Conservation (phyloP, 495 filamentous ascomycete species). For the Penicillium dipodomyicola region DNA sequence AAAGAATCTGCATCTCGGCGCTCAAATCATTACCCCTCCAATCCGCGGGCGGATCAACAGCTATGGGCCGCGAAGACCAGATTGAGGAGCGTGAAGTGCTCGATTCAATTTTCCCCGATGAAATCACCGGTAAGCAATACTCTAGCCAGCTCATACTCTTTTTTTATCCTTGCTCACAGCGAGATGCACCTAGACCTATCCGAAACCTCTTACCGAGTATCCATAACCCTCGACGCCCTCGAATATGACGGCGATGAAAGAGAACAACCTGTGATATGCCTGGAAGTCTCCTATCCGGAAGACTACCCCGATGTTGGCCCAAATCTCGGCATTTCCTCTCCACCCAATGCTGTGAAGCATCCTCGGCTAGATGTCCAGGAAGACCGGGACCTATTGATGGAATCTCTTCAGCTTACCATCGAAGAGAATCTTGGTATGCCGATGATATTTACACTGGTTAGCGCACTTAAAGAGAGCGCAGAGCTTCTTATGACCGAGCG, state of each 20-base stretch:
- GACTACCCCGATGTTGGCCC: slow-evolving; percentile 86
- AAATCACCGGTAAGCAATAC: slow-evolving; percentile 73
- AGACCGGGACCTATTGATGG: slow-evolving; percentile 71
- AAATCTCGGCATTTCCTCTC: slow-evolving; percentile 67
- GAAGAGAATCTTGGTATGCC: slow-evolving; percentile 92
- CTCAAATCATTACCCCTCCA: slow-evolving; percentile 33
- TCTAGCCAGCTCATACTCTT: too few relatives aligned
- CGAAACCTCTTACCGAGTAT: slow-evolving; percentile 79
- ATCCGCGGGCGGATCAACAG: slow-evolving; percentile 38
- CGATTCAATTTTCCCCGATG: slow-evolving; percentile 96
- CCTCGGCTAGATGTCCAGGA: slow-evolving; percentile 58
- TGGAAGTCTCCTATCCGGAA: slow-evolving; percentile 82
- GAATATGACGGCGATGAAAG: slow-evolving; percentile 55
- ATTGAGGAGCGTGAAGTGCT: slow-evolving; percentile 94
- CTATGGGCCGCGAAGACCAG: slow-evolving; percentile 93
- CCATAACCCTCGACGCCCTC: slow-evolving; percentile 73
- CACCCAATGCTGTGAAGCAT: slow-evolving; percentile 66
- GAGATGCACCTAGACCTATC: slow-evolving; percentile 65
- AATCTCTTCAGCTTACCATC: slow-evolving; percentile 64
- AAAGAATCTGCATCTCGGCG: slow-evolving; percentile 3
- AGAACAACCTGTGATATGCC: slow-evolving; percentile 56
- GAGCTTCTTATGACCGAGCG: slow-evolving; percentile 76
- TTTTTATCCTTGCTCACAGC: slow-evolving; percentile 8
- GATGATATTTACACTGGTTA: slow-evolving; percentile 94
- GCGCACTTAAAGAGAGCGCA: slow-evolving; percentile 79